Evolutionary conservation across 257 asterid genomes (phyloP), one percentile per base, ranked within the genome.

Genomic region (Petrea volubilis): DNA sequence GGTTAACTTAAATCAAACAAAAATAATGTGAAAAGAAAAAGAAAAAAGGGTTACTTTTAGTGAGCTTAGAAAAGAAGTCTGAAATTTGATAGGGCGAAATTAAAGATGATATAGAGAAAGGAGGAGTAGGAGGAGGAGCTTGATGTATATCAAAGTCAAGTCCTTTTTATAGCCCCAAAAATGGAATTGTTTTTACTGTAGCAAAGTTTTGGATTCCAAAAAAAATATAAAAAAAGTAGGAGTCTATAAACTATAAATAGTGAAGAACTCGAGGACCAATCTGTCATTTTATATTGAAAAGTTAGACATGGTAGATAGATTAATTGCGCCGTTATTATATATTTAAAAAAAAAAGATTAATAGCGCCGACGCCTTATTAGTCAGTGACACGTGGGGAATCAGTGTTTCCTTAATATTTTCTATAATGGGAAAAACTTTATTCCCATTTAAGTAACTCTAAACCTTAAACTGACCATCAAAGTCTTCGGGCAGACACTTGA

Each of bases 371-470:
- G 80, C 76, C 84, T 67, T 79, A 74, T 84, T n/a, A 58, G 55
- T 50, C 68, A 72, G 13, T 55, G 90, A 84, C 90, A 79, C 90
- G 87, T 84, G 85, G 90, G 86, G 84, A 77, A 67, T 65, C 72
- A 27, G 15, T 23, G 23, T 70, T 60, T 74, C 78, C 74, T 61
- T 34, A 66, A 52, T 28, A 74, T 82, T 77, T n/a, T 72, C 90
- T 74, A 84, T 66, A 79, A 74, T 34, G 73, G 87, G 84, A 82
- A 84, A 84, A 67, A 50, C 79, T 75, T 68, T 77, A 60, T 81
- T 60, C 69, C 77, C 41, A 78, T 64, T 80, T 80, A 64, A 69
- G 83, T 65, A 76, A 76, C 75, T 64, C 61, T 71, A 60, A 80
- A 75, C 88, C 87, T 74, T 83, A 77, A 82, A 83, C 76, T 72